Conservation (phyloP, 306 rosid genomes). For the Vicia sativa region DNA sequence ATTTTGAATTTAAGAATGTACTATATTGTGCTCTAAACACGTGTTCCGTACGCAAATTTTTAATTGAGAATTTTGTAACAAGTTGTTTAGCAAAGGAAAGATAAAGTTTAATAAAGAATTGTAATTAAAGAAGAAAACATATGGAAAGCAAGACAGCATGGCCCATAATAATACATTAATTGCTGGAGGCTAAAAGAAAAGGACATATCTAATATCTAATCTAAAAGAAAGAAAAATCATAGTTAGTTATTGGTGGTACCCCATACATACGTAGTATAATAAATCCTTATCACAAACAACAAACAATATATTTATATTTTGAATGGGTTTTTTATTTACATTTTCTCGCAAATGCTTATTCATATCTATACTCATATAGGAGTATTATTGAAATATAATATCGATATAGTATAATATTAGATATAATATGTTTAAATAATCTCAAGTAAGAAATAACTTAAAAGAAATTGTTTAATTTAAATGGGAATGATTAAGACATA, state of each 20-base stretch:
- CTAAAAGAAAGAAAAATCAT: neutral
- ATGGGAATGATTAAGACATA: no score
- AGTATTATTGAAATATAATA: no score
- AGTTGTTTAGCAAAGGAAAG: neutral
- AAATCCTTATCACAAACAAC: neutral
- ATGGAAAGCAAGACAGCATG: neutral
- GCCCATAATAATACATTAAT: neutral
- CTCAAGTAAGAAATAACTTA: no score
- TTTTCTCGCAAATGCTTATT: no score
- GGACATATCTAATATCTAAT: no score
- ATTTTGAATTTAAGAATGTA: neutral
- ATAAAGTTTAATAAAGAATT: neutral
- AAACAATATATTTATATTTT: no score
- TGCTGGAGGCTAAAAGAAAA: constrained; percentile 8
- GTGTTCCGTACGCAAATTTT: neutral
- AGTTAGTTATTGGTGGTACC: neutral
- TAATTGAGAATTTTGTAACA: neutral
- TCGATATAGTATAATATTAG: no score
- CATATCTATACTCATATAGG: no score
- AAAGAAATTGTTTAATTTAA: no score
- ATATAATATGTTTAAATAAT: no score
- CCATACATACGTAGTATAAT: neutral
- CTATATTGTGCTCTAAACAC: neutral
- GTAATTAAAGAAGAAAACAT: neutral
- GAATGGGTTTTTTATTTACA: no score